Base-by-base conservation (phyloP, 306 rosid species). In the Trifolium pratense region DNA sequence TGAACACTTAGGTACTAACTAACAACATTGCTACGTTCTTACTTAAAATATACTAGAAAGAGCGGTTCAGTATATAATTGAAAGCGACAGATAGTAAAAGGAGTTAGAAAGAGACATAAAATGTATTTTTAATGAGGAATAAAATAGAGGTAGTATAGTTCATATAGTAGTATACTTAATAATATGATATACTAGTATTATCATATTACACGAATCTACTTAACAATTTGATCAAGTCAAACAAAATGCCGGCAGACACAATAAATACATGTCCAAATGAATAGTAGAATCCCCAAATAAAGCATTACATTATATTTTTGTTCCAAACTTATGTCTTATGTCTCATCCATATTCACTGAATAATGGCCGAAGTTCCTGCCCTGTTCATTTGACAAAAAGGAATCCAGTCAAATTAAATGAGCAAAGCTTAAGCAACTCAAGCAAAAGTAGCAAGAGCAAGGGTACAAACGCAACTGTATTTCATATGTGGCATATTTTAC, bases 341-440 rank as follows among this genome's bases (percentile, higher is more conserved):
- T 71, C 55, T 84, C 88, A 25, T 86, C 94, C 73, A 16, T n/a
- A 52, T 81, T 61, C 29, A 79, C 89, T 12, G 96, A 88, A 32
- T 75, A 94, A 78, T 81, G 97, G 51, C 96, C 97, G 37, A 85
- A 67, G 76, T 94, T 89, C 81, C 81, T 85, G 40, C 92, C 91
- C 98, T 94, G 96, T 75, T 21, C 72, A 63, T 11, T 57, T 13
- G n/a, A 11, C 40, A 56, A 14, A 36, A 34, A 71, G 20, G 46
- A 62, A 31, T 52, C 37, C 14, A 21, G 6, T 18, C 40, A 77
- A 42, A 56, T 12, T 12, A 56, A 12, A 21, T 17, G 3, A 49
- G 56, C 23, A 49, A 49, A 49, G 32, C 32, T 29, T 29, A 29
- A 29, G 23, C 21, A 43, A 43, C 49, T 43, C 49, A 43, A 43